Base-by-base conservation (phyloP, 805 yeast genomes). In the Monosporozyma aquatica region DNA sequence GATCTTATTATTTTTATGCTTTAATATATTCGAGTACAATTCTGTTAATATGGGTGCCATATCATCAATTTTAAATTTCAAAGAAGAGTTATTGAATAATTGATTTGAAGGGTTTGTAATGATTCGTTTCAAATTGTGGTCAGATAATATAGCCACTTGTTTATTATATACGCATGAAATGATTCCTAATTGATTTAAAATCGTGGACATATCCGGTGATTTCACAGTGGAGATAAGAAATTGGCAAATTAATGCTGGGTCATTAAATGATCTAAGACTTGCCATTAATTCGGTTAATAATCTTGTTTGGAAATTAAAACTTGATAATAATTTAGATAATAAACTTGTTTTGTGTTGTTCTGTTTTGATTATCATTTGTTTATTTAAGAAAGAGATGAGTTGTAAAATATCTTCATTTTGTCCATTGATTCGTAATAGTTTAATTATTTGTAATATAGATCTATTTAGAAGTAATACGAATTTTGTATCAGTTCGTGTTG, bases 181-280 rank as follows among this genome's bases (percentile, higher is more conserved):
- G 11, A 61, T 7, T 0, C 64, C 63, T 8, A 61, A 41, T 2
- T 54, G 44, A 40, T 61, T 61, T 27, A 61, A 24, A 11, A 58
- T 25, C 5, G n/a, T 26, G 6, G 45, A 43, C 9, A 56, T 47
- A 9, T 41, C 15, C 15, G 46, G 43, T 3, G 32, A 22, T 13
- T 38, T 22, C 6, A 41, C 33, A 3, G 55, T 48, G 7, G 59
- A 50, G 17, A 55, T 26, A 3, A 58, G 20, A 29, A 56, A 55
- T 30, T 52, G 52, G 10, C 51, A 44, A 2, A 47, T 43, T 23
- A 59, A 37, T 43, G 54, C 56, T 9, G 62, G 58, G 37, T 61
- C 64, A 27, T 58, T 52, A 21, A 56, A 58, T 5, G 52, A 44
- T 30, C 55, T 43, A 13, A 57, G 32, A 3, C 58, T 48, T 5